Evolutionary conservation across 139 green algal genomes (phyloP).

Genomic region (Picochlorum sp.): DNA sequence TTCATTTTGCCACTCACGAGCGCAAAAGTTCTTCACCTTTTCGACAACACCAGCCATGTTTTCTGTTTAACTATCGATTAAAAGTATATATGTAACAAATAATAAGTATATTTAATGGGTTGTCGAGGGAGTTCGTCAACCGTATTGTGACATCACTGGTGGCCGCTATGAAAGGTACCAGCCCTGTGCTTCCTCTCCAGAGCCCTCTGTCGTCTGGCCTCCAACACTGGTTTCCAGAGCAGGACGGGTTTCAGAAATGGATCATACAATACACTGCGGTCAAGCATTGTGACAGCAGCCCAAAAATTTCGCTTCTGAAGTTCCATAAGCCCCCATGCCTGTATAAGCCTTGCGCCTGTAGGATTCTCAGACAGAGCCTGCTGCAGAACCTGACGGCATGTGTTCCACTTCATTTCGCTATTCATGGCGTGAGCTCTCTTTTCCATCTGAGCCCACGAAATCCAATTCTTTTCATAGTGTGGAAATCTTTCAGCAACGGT

Average conservation of each 20-base stretch:
- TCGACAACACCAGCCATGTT: not conserved
- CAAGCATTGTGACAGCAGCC: conserved; percentile 53
- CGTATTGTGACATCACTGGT: too few species aligned
- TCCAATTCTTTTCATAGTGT: conserved; percentile 24
- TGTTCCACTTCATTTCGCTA: conserved; percentile 19
- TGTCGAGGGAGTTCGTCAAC: too few species aligned
- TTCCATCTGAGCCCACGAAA: conserved; percentile 47
- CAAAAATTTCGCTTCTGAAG: conserved; percentile 62
- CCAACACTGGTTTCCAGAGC: conserved; percentile 32
- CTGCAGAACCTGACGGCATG: conserved; percentile 48
- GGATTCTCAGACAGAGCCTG: conserved; percentile 52
- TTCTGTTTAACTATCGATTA: not conserved
- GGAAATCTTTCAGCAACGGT: conserved; percentile 16
- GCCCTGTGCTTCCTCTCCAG: not conserved
- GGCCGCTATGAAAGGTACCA: not conserved
- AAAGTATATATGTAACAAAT: too few species aligned
- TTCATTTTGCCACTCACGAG: conserved; percentile 21
- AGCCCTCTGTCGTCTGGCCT: conserved; percentile 8
- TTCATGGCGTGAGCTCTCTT: conserved; percentile 12
- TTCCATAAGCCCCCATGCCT: conserved; percentile 74
- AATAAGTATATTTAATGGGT: too few species aligned
- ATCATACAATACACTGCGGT: conserved; percentile 38
- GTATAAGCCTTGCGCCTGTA: conserved; percentile 18
- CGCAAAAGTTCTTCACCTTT: conserved; percentile 6
- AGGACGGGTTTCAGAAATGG: conserved; percentile 33